Conservation (phyloP, 768 basidiomycete genomes). For the Imleria badia region DNA sequence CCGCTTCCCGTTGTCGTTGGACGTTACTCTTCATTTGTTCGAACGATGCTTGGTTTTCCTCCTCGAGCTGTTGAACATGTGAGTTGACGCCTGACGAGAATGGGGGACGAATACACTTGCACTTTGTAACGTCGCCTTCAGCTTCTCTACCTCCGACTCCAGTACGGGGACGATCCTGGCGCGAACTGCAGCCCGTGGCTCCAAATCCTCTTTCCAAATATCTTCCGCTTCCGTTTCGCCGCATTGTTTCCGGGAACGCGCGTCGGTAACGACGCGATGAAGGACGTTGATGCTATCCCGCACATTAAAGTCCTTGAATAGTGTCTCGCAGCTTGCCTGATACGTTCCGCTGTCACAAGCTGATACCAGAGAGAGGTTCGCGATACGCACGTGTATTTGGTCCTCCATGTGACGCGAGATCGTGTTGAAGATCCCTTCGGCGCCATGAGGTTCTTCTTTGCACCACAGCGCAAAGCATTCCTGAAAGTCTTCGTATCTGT, state of each 20-base stretch:
- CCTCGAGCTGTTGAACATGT: conserved; percentile 47
- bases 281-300: conserved; percentile 70
- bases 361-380: background rate
- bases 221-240: conserved; percentile 47
- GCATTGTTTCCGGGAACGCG: conserved; percentile 51
- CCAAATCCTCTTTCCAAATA: conserved; percentile 63
- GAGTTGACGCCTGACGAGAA: background rate
- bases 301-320: conserved; percentile 69
- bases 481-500: conserved; percentile 51
- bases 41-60: conserved; percentile 50
- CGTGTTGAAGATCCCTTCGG: conserved; percentile 59
- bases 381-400: conserved; percentile 42
- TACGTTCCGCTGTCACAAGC: background rate
- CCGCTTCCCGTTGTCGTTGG: too few relatives aligned
- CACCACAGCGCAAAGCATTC: conserved; percentile 69
- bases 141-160: conserved; percentile 39
- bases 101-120: conserved; percentile 23
- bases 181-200: conserved; percentile 59
- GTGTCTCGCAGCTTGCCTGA: conserved; percentile 65
- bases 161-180: conserved; percentile 65
- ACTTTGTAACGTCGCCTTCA: conserved; percentile 37
- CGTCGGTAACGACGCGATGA: conserved; percentile 68
- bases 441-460: conserved; percentile 63
- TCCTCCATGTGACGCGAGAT: conserved; percentile 73
- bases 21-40: conserved; percentile 50